Percentiles rank a stretch among this genome's conserved stretches.
Evolutionary conservation across 2,329 filamentous ascomycete species (phyloP).

Genomic region (Trichoderma breve): DNA sequence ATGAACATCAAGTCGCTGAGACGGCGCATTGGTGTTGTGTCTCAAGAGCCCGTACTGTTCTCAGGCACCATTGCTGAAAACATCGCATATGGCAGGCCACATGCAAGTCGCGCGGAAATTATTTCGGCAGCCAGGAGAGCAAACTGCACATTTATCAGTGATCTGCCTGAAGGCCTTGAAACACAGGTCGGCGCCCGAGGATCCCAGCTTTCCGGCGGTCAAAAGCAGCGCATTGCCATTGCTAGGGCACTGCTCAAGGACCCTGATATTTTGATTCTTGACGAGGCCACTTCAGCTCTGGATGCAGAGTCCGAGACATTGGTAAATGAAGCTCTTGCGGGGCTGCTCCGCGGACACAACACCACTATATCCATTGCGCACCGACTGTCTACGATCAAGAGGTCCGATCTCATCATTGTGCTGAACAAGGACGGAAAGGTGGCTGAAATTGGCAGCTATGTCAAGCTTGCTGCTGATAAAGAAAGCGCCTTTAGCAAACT

Average conservation of each 20-base stretch:
- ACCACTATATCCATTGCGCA: slow-evolving; percentile 98
- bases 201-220: slow-evolving; percentile 89
- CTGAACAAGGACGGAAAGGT: slow-evolving; percentile 83
- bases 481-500: slow-evolving; percentile 87
- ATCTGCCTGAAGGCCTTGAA: slow-evolving; percentile 93
- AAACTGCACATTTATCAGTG: slow-evolving; percentile 94
- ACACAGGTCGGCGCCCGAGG: slow-evolving; percentile 90
- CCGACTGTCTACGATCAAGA: slow-evolving; percentile 91
- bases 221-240: slow-evolving; percentile 97
- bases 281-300: slow-evolving; percentile 92
- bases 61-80: slow-evolving; percentile 78
- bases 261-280: slow-evolving; percentile 93
- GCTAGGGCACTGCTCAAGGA: slow-evolving; percentile 91
- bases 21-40: slow-evolving; percentile 89
- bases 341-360: slow-evolving; percentile 79
- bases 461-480: slow-evolving; percentile 67
- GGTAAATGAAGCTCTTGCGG: slow-evolving; percentile 84
- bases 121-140: slow-evolving; percentile 83
- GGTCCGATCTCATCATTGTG: slow-evolving; percentile 91
- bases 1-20: slow-evolving; percentile 95
- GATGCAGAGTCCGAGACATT: slow-evolving; percentile 97
- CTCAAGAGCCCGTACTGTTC: slow-evolving; percentile 92
- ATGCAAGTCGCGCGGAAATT: slow-evolving; percentile 76
- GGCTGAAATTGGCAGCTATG: slow-evolving; percentile 85
- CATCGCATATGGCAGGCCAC: slow-evolving; percentile 85